Evolutionary conservation across 371 early-diverging fungal genomes (phyloP).

Genomic region (Lichtheimia corymbifera): DNA sequence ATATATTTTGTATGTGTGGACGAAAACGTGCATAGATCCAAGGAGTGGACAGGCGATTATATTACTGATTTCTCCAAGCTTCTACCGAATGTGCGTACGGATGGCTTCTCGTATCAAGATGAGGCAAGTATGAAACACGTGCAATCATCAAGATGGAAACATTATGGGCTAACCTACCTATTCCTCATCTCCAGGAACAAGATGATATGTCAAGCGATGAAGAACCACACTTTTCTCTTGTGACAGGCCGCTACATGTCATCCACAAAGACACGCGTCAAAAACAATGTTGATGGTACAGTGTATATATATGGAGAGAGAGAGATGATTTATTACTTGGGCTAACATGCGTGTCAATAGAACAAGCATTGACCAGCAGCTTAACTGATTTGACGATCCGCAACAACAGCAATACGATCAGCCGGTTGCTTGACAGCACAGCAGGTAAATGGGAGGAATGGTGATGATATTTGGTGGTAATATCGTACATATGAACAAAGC

Average conservation of each 20-base stretch:
- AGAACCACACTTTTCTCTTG: constrained; percentile 83
- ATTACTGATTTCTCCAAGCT: constrained; percentile 71
- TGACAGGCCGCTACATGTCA: constrained; percentile 81
- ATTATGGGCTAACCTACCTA: background rate
- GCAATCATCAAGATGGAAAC: background rate
- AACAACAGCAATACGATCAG: constrained; percentile 65
- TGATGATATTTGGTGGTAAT: background rate
- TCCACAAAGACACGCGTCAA: constrained; percentile 29
- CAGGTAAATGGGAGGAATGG: constrained; percentile 43
- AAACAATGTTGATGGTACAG: constrained; percentile 3
- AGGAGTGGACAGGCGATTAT: constrained; percentile 81
- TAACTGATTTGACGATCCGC: constrained; percentile 60
- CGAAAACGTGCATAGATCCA: constrained; percentile 32
- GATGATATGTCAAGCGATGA: constrained; percentile 67
- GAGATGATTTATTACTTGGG: constrained; percentile 10
- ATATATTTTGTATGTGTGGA: constrained; percentile 17
- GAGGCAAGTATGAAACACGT: constrained; percentile 31
- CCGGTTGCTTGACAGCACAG: constrained; percentile 74
- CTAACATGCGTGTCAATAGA: background rate
- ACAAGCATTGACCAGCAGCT: constrained; percentile 30
- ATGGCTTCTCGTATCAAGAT: constrained; percentile 44
- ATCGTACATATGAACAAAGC: background rate
- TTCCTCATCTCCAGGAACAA: constrained; percentile 28
- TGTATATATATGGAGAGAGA: constrained; percentile 8
- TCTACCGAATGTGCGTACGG: constrained; percentile 49